These are phyloP conservation scores for Lophiotrema nucula DNA, from an alignment of 495 filamentous ascomycete species.

Conservation along the genomic window DNA sequence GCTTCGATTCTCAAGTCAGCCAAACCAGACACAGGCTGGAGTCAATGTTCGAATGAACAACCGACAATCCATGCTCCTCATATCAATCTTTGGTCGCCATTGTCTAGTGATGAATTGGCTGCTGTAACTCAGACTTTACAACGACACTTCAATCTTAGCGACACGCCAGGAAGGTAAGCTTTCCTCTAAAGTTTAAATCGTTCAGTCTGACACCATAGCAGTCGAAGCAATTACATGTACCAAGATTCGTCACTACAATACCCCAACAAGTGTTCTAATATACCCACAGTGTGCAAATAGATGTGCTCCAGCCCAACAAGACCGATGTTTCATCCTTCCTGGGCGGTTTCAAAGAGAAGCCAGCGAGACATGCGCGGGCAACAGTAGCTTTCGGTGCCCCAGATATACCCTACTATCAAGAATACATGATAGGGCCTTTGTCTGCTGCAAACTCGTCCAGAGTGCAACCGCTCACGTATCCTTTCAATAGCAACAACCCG, in stretches of 20 bases:
- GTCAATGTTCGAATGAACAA: not conserved
- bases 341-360: conserved; percentile 39
- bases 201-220: too few relatives aligned
- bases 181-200: too few relatives aligned
- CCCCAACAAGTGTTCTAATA: not conserved
- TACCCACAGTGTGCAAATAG: conserved; percentile 27
- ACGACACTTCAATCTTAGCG: too few relatives aligned
- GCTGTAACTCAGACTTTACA: too few relatives aligned
- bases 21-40: not conserved
- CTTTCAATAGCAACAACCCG: conserved; percentile 39
- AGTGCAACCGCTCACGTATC: conserved; percentile 44
- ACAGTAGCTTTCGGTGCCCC: conserved; percentile 45
- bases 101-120: not conserved
- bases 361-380: conserved; percentile 50
- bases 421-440: conserved; percentile 51
- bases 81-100: not conserved
- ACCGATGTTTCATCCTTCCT: conserved; percentile 50
- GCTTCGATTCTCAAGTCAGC: too few relatives aligned
- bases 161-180: too few relatives aligned
- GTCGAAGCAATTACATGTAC: conserved; percentile 5
- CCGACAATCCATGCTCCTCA: not conserved
- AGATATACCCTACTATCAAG: conserved; percentile 46
- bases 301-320: conserved; percentile 55
- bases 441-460: conserved; percentile 45
- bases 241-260: not conserved